These are phyloP conservation scores for Cryphonectria japonica DNA, from an alignment of 2,329 filamentous ascomycete species.

Conservation along the genomic window DNA sequence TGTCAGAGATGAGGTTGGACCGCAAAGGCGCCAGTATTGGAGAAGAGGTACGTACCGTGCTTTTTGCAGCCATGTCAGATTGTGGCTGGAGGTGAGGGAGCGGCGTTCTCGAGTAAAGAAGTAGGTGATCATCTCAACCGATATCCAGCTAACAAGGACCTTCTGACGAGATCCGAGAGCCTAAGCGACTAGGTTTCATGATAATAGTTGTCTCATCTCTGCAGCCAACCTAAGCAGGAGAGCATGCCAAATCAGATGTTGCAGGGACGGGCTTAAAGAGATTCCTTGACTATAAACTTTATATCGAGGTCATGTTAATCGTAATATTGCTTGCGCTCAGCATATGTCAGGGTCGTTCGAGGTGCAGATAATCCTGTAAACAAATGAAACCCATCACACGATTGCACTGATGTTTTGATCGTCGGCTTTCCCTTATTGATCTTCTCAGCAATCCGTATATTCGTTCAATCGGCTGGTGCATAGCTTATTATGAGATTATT, in stretches of 20 bases:
- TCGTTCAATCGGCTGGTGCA: not conserved
- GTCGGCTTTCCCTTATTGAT: constrained; percentile 12
- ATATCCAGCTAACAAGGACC: not conserved
- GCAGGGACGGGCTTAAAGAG: not conserved
- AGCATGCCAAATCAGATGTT: not conserved
- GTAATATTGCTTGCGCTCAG: not conserved
- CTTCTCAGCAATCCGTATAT: constrained; percentile 17
- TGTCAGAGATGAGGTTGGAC: not conserved
- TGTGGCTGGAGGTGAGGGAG: not conserved
- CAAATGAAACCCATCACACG: not conserved
- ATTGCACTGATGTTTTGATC: not conserved
- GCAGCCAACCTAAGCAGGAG: not conserved
- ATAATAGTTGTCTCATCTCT: not conserved
- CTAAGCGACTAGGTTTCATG: not conserved
- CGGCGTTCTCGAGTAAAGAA: not conserved
- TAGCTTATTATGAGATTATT: not conserved
- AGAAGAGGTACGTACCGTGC: not conserved
- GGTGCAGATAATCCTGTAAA: not conserved
- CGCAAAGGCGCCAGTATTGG: not conserved
- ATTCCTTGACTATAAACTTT: not conserved
- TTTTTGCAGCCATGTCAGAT: not conserved
- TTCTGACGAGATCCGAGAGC: not conserved
- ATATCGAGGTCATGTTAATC: not conserved
- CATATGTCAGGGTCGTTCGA: not conserved
- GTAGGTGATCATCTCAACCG: not conserved